Conservation (phyloP, 108 stramenopile species). For the Skeletonema grethae region DNA sequence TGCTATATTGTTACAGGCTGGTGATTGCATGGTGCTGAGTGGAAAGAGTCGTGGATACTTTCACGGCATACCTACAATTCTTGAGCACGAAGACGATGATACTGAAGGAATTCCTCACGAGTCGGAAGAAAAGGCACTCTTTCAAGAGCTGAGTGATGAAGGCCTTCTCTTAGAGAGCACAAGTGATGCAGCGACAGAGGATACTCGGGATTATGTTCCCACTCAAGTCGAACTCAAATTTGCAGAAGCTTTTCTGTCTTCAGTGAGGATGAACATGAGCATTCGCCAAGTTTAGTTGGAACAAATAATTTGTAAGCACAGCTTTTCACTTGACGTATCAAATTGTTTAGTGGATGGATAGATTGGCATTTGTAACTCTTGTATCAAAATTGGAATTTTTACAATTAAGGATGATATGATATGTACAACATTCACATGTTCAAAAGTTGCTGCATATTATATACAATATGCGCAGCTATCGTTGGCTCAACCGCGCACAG, state of each 20-base stretch:
- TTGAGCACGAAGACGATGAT: constrained; percentile 20
- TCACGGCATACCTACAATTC: constrained; percentile 48
- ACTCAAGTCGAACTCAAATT: constrained; percentile 24
- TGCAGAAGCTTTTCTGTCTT: constrained; percentile 41
- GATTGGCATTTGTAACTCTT: no score
- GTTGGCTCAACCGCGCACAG: background rate
- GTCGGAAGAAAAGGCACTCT: background rate
- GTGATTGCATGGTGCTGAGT: constrained; percentile 47
- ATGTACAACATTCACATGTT: background rate
- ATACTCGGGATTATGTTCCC: background rate
- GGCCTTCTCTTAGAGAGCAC: constrained; percentile 7
- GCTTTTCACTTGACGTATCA: no score
- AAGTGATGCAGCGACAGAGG: constrained; percentile 19
- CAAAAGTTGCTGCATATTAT: background rate
- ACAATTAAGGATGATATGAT: background rate
- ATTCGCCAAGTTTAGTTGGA: constrained; percentile 36
- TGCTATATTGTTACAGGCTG: constrained; percentile 43
- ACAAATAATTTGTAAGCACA: background rate
- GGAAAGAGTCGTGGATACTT: constrained; percentile 46
- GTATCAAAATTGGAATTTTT: background rate
- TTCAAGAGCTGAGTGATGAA: constrained; percentile 28
- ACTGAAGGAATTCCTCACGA: background rate
- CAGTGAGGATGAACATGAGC: constrained; percentile 50
- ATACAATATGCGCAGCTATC: no score
- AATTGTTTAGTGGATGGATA: no score